Evolutionary conservation across 257 asterid species (phyloP).

Genomic region (Hygrophila difformis): DNA sequence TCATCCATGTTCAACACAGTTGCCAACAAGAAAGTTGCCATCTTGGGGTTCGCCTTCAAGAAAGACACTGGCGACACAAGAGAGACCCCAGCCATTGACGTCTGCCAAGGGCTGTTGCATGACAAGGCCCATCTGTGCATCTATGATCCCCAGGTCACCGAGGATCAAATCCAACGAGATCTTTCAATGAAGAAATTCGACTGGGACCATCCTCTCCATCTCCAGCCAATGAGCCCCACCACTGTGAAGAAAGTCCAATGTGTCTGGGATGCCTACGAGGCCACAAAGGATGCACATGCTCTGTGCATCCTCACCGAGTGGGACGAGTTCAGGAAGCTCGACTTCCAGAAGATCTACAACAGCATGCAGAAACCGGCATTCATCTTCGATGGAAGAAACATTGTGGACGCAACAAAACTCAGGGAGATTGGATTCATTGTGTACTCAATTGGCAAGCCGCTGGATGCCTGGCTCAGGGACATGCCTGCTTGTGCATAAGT

Average conservation of each 20-base stretch:
- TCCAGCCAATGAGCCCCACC: slow-evolving; percentile 40
- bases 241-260: slow-evolving; percentile 25
- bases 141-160: slow-evolving; percentile 39
- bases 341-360: slow-evolving; percentile 29
- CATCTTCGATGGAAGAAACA: slow-evolving; percentile 26
- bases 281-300: slow-evolving; percentile 35
- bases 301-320: slow-evolving; percentile 41
- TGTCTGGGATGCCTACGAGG: slow-evolving; percentile 42
- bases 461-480: slow-evolving; percentile 30
- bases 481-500: slow-evolving; percentile 23
- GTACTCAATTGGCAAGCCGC: slow-evolving; percentile 25
- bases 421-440: slow-evolving; percentile 23
- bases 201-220: slow-evolving; percentile 40
- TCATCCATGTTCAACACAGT: slow-evolving; percentile 43
- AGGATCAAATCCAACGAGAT: slow-evolving; percentile 36
- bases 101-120: slow-evolving; percentile 32
- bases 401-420: slow-evolving; percentile 19
- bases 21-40: slow-evolving; percentile 32
- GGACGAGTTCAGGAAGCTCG: slow-evolving; percentile 35
- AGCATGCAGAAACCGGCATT: slow-evolving; percentile 45
- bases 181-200: slow-evolving; percentile 36
- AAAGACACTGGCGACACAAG: slow-evolving; percentile 40
- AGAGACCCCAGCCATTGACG: slow-evolving; percentile 40
- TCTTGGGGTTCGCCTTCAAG: slow-evolving; percentile 38
- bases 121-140: slow-evolving; percentile 39